Base-by-base conservation (phyloP, 2,329 filamentous ascomycete species). In the Pseudogymnoascus pannorum region DNA sequence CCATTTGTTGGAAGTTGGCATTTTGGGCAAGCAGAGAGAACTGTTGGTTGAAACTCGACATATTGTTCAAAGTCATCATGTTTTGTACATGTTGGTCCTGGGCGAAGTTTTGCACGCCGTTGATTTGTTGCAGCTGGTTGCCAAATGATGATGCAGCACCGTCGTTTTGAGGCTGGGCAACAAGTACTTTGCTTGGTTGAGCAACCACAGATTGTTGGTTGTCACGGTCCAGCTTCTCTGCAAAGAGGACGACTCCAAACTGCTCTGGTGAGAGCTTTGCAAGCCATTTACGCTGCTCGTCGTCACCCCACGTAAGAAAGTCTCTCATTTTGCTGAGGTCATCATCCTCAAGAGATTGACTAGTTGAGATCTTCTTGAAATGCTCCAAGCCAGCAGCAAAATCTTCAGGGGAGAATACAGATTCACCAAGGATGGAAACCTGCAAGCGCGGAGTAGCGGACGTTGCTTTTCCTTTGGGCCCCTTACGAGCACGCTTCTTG, bases 401-500 rank as follows among this genome's bases (percentile, higher is more conserved):
- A 12, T 54, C 48, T 18, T 54, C 48, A 18, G 48, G 48, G 26
- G 48, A 31, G 48, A 54, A 54, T 31, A 54, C n/a, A 31, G 24
- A 54, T 54, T 54, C 48, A 6, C 48, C 48, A 2, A 54, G n/a
- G 24, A 18, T n/a, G 24, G 12, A 20, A 6, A 14, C 12, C 2
- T 2, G 48, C 9, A 26, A 31, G 24, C 48, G 26, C 20, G 48
- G 9, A 31, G 4, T 31, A 54, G 9, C 24, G 9, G 26, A 9
- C 6, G 48, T 14, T 54, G 48, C 26, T 3, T 31, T 54, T 31
- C 9, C 26, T 16, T 7, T 54, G 26, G 24, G 26, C 2, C n/a
- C 9, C 48, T 54, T 54, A 31, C 48, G 48, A 31, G 48, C 26
- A 54, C 48, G 48, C 48, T 54, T 54, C 48, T 54, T 54, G 16